phyloP scores from a whole-genome alignment of 1,284 basidiomycete species.

The Microbotryum scabiosae region DNA sequence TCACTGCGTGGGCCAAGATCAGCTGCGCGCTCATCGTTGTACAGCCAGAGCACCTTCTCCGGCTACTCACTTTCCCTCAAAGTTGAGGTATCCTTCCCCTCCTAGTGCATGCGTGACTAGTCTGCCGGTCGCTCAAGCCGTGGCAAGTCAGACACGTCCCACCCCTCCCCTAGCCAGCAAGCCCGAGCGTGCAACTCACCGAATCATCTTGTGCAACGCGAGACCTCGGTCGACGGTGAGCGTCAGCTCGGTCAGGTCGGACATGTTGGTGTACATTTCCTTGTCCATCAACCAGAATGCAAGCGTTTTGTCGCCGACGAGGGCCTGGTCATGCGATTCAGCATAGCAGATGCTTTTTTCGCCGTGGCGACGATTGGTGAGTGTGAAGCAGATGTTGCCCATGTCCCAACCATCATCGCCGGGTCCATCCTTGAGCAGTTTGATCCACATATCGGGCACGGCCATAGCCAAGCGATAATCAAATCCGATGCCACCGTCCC shows the following conservation, averaged over 20 bases:
- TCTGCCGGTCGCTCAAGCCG: constrained; percentile 43
- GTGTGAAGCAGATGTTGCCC: constrained; percentile 74
- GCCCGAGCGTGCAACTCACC: constrained; percentile 47
- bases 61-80: constrained; percentile 67
- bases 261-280: constrained; percentile 99
- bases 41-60: not conserved
- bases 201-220: constrained; percentile 93
- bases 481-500: constrained; percentile 85
- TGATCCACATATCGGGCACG: constrained; percentile 99
- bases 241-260: constrained; percentile 75
- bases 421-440: constrained; percentile 80
- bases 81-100: constrained; percentile 95
- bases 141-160: constrained; percentile 7
- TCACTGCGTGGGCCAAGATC: constrained; percentile 43
- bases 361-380: constrained; percentile 78
- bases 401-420: constrained; percentile 83
- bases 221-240: constrained; percentile 80
- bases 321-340: constrained; percentile 94
- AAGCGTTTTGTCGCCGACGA: constrained; percentile 95
- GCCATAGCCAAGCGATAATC: constrained; percentile 98
- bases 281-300: constrained; percentile 99
- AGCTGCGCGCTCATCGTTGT: not conserved
- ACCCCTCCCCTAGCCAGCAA: not conserved
- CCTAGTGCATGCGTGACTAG: constrained; percentile 84
- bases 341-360: constrained; percentile 93